phyloP scores from a whole-genome alignment of 345 rosid species.

The Trapa bicornis region DNA sequence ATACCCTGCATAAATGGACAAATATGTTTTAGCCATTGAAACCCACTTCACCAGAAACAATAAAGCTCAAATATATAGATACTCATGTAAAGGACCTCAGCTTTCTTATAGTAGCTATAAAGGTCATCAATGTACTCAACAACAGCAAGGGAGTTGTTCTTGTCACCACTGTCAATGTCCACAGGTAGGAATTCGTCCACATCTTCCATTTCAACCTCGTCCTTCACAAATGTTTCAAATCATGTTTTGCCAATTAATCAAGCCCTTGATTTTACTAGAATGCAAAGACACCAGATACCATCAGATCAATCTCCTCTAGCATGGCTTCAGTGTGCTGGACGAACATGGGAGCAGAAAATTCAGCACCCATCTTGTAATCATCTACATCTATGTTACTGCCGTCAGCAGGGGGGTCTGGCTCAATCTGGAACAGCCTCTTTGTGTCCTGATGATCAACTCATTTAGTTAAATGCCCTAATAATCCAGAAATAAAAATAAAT shows the following conservation, averaged over 20 bases:
- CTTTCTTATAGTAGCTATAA: constrained; percentile 49
- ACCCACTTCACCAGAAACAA: neutral
- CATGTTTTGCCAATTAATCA: neutral
- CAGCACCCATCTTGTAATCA: constrained; percentile 20
- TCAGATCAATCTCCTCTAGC: constrained; percentile 72
- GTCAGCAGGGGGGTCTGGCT: constrained; percentile 23
- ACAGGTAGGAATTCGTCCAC: constrained; percentile 33
- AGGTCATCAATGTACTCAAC: constrained; percentile 73
- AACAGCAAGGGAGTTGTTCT: constrained; percentile 62
- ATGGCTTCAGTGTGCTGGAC: constrained; percentile 86
- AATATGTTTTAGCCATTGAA: neutral
- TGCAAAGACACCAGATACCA: constrained; percentile 32
- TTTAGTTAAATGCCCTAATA: neutral
- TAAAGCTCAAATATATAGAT: neutral
- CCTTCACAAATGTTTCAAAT: constrained; percentile 22
- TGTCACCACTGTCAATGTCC: constrained; percentile 69
- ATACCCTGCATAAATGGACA: constrained; percentile 31
- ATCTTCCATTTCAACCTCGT: constrained; percentile 85
- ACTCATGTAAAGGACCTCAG: constrained; percentile 37
- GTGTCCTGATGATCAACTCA: constrained; percentile 22
- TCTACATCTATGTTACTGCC: constrained; percentile 39
- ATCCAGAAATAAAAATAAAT: neutral
- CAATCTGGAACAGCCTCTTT: constrained; percentile 23
- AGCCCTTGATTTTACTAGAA: neutral
- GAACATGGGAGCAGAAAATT: constrained; percentile 62